These are phyloP conservation scores for Petunia secreta DNA, from an alignment of 257 asterid genomes.

Conservation along the genomic window DNA sequence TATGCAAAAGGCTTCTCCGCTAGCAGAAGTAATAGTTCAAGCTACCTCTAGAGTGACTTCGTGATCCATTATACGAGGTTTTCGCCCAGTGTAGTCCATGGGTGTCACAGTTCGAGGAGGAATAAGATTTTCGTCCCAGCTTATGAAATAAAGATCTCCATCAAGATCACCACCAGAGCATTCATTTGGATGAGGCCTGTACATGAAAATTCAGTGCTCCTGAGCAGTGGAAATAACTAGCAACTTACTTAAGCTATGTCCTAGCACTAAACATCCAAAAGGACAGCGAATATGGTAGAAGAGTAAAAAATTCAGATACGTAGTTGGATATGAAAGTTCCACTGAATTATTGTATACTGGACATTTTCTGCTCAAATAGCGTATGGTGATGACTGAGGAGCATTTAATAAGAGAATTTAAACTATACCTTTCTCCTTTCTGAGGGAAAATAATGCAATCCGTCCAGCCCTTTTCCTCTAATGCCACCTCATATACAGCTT, in stretches of 20 bases:
- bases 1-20: neutral
- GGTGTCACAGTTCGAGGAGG: conserved; percentile 77
- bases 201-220: conserved; percentile 23
- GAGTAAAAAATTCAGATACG: neutral
- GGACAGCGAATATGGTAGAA: neutral
- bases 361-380: conserved; percentile 19
- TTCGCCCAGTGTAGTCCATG: conserved; percentile 91
- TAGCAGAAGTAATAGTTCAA: conserved; percentile 22
- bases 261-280: conserved; percentile 2
- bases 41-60: conserved; percentile 80
- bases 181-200: conserved; percentile 98
- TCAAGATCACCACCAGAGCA: conserved; percentile 99
- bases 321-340: conserved; percentile 14
- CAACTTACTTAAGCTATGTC: conserved; percentile 11
- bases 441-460: conserved; percentile 89
- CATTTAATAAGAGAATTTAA: neutral
- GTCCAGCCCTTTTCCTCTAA: conserved; percentile 58
- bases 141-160: conserved; percentile 85
- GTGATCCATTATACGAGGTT: conserved; percentile 84
- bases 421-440: conserved; percentile 79
- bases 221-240: neutral
- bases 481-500: conserved; percentile 69
- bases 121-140: conserved; percentile 82
- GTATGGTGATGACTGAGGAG: neutral
- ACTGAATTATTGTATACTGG: neutral